A percentile compares a stretch with the other conserved stretches of the same genome.
These are phyloP conservation scores for Catharanthus roseus DNA, from an alignment of 257 asterid genomes.

Conservation along the genomic window DNA sequence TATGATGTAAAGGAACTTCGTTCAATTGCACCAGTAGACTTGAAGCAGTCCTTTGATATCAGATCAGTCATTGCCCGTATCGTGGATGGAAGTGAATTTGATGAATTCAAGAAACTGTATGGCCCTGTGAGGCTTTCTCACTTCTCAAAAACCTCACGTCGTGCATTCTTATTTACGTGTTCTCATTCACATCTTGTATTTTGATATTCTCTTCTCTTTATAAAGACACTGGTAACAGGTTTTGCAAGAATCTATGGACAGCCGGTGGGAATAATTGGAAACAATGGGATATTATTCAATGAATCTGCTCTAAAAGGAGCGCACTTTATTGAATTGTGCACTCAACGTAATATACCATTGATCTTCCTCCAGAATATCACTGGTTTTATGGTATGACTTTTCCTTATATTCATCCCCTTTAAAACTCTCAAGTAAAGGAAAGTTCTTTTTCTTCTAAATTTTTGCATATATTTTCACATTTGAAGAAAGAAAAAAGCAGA, in stretches of 20 bases:
- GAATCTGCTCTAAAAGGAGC: conserved; percentile 98
- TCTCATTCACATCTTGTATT: conserved; percentile 7
- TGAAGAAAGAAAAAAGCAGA: not conserved
- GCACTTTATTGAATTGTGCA: conserved; percentile 88
- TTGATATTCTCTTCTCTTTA: conserved; percentile 12
- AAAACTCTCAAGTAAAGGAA: not conserved
- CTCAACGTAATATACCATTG: conserved; percentile 86
- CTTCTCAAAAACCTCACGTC: conserved; percentile 13
- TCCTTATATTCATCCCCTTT: not conserved
- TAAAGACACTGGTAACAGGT: conserved; percentile 93
- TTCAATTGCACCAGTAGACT: conserved; percentile 84
- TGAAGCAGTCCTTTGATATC: conserved; percentile 82
- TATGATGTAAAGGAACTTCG: conserved; percentile 77
- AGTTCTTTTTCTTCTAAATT: not conserved
- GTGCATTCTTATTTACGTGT: conserved; percentile 2
- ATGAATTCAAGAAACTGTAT: conserved; percentile 97
- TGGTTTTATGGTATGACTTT: conserved; percentile 74
- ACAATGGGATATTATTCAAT: conserved; percentile 83
- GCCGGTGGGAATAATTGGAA: conserved; percentile 93
- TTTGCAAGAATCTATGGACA: conserved; percentile 87
- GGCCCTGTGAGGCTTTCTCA: conserved; percentile 80
- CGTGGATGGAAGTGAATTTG: conserved; percentile 94
- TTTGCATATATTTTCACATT: not conserved
- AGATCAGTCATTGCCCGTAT: conserved; percentile 82
- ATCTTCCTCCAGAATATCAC: conserved; percentile 95